Evolutionary conservation across 345 rosid genomes (phyloP).

Genomic region (Kandelia obovata): DNA sequence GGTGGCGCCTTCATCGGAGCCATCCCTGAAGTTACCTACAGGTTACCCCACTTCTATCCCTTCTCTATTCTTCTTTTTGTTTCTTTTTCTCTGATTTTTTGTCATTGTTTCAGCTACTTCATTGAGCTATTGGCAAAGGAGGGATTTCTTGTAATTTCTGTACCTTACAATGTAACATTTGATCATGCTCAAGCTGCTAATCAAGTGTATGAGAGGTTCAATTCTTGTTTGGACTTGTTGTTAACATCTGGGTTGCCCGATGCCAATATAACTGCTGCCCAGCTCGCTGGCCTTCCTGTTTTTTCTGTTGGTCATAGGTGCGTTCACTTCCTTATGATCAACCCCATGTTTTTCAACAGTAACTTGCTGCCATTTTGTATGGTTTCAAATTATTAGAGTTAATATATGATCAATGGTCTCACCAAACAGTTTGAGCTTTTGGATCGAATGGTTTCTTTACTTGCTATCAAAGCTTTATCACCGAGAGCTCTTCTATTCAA

Average conservation of each 20-base stretch:
- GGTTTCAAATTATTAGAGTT: background rate
- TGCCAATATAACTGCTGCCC: constrained; percentile 45
- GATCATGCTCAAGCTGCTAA: constrained; percentile 77
- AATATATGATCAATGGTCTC: too few species aligned
- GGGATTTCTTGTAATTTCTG: constrained; percentile 72
- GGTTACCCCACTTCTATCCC: constrained; percentile 32
- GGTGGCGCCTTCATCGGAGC: constrained; percentile 94
- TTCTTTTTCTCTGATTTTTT: background rate
- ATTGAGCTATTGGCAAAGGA: constrained; percentile 82
- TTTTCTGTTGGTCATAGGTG: constrained; percentile 92
- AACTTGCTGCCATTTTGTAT: background rate
- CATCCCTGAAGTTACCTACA: constrained; percentile 83
- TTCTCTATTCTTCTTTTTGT: background rate
- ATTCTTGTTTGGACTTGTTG: constrained; percentile 58
- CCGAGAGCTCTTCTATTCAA: too few species aligned
- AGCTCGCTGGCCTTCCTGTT: constrained; percentile 61
- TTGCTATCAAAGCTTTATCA: too few species aligned
- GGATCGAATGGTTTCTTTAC: too few species aligned
- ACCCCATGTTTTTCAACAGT: background rate
- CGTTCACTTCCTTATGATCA: background rate
- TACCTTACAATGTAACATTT: constrained; percentile 88
- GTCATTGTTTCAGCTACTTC: constrained; percentile 43
- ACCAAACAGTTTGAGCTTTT: too few species aligned
- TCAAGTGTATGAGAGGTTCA: constrained; percentile 68
- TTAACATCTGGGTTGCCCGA: constrained; percentile 58